Evolutionary conservation across 495 filamentous ascomycete genomes (phyloP).

Genomic region (Talaromyces adpressus): DNA sequence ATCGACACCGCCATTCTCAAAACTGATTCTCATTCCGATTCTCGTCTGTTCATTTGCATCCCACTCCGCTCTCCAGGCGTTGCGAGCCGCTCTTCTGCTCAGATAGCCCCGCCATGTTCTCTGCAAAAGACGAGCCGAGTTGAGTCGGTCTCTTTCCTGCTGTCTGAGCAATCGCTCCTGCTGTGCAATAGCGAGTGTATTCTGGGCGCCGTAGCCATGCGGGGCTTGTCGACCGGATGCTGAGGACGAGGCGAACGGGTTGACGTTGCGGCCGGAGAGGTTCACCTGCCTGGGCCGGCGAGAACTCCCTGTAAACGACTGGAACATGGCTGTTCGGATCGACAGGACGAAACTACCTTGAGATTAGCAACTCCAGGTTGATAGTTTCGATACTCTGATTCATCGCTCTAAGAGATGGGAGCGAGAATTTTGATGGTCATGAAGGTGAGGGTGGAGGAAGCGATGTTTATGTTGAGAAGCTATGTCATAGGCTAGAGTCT

Average conservation of each 20-base stretch:
- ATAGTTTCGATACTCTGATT: neutral
- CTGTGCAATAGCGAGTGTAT: constrained; percentile 76
- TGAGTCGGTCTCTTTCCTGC: constrained; percentile 70
- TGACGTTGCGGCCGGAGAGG: constrained; percentile 75
- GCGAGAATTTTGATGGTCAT: neutral
- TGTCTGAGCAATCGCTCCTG: constrained; percentile 75
- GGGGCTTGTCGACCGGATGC: constrained; percentile 29
- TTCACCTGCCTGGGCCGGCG: constrained; percentile 86
- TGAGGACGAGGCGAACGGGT: constrained; percentile 59
- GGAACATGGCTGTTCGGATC: constrained; percentile 58
- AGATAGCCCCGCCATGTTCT: constrained; percentile 76
- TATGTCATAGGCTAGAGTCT: constrained; percentile 3
- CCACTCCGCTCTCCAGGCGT: constrained; percentile 57
- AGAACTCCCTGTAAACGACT: constrained; percentile 81
- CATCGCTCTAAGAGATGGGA: neutral
- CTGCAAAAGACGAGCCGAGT: constrained; percentile 70
- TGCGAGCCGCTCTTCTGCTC: constrained; percentile 50
- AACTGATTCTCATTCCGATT: constrained; percentile 15
- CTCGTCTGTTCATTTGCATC: constrained; percentile 42
- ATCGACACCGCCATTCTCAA: neutral
- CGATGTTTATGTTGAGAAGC: neutral
- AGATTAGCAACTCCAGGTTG: neutral
- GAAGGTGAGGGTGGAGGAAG: neutral
- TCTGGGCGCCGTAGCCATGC: constrained; percentile 54
- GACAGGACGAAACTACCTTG: neutral